These are phyloP conservation scores for Torrubiella hemipterigena DNA, from an alignment of 2,329 filamentous ascomycete species.

Conservation along the genomic window DNA sequence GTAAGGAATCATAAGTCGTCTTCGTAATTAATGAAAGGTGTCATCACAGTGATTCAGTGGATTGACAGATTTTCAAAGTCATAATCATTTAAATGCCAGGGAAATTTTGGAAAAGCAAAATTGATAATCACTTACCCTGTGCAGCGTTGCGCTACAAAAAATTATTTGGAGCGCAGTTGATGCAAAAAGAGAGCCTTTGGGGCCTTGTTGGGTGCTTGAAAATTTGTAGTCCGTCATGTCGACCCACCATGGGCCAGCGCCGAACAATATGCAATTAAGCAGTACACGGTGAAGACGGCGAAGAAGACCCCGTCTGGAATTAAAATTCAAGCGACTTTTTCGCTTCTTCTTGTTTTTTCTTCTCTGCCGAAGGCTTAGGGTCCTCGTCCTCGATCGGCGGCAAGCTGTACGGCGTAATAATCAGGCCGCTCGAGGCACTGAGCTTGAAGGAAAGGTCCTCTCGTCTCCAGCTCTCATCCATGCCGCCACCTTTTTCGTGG, in stretches of 20 bases:
- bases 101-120: constrained; percentile 3
- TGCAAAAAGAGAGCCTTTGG: not conserved
- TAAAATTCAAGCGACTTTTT: constrained; percentile 63
- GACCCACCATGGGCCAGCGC: constrained; percentile 5
- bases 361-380: constrained; percentile 17
- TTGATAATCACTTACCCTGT: constrained; percentile 8
- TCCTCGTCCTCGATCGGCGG: constrained; percentile 72
- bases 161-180: not conserved
- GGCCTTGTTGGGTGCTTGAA: not conserved
- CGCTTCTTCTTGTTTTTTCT: constrained; percentile 34
- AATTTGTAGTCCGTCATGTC: no score
- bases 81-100: constrained; percentile 32
- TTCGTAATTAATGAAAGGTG: constrained; percentile 28
- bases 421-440: constrained; percentile 66
- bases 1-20: constrained; percentile 27
- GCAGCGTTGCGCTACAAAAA: no score
- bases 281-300: no score
- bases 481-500: constrained; percentile 78
- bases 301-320: not conserved
- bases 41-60: constrained; percentile 39
- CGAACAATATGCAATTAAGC: constrained; percentile 6
- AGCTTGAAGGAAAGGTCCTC: constrained; percentile 88
- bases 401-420: constrained; percentile 79
- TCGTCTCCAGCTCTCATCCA: constrained; percentile 53
- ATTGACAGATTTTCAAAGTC: constrained; percentile 45